phyloP scores from a whole-genome alignment of 108 stramenopile species.

The Conticribra guillardii region DNA sequence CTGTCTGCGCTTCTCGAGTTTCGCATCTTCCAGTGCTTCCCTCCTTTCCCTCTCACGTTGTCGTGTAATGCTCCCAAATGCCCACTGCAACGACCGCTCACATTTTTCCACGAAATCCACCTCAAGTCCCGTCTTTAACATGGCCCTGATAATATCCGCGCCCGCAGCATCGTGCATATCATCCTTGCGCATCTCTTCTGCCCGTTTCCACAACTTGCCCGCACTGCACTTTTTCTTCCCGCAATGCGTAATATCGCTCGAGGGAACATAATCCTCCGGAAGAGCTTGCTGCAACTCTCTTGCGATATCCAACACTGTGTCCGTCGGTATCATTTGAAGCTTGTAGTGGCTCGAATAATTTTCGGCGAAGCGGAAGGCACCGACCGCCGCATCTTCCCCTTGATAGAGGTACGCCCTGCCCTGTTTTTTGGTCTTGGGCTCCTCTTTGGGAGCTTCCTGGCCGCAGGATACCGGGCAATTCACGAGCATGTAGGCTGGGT shows the following conservation, averaged over 20 bases:
- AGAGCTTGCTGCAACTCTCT: constrained; percentile 28
- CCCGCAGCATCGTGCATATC: constrained; percentile 57
- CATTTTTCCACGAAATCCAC: constrained; percentile 55
- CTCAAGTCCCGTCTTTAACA: constrained; percentile 60
- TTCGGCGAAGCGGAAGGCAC: constrained; percentile 63
- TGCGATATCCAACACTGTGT: constrained; percentile 36
- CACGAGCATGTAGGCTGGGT: constrained; percentile 50
- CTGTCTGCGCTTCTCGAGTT: constrained; percentile 50
- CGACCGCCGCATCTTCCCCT: constrained; percentile 57
- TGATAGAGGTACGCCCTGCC: constrained; percentile 28
- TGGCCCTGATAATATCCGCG: constrained; percentile 54
- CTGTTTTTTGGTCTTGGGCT: too few relatives aligned
- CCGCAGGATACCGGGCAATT: constrained; percentile 43
- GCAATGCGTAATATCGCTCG: constrained; percentile 51
- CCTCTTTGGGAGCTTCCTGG: not conserved
- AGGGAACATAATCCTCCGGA: constrained; percentile 31
- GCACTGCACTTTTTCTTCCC: constrained; percentile 52
- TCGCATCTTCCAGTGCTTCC: constrained; percentile 56
- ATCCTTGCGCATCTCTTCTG: constrained; percentile 53
- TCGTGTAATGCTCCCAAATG: constrained; percentile 43
- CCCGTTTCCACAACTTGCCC: constrained; percentile 65
- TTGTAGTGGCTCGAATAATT: constrained; percentile 32
- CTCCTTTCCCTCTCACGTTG: constrained; percentile 55
- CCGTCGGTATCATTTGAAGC: constrained; percentile 28
- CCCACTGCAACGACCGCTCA: constrained; percentile 51